Percentiles rank a stretch among this genome's conserved stretches.
phyloP scores from a whole-genome alignment of 176 grass and related monocot species.

The Musa itinerans region DNA sequence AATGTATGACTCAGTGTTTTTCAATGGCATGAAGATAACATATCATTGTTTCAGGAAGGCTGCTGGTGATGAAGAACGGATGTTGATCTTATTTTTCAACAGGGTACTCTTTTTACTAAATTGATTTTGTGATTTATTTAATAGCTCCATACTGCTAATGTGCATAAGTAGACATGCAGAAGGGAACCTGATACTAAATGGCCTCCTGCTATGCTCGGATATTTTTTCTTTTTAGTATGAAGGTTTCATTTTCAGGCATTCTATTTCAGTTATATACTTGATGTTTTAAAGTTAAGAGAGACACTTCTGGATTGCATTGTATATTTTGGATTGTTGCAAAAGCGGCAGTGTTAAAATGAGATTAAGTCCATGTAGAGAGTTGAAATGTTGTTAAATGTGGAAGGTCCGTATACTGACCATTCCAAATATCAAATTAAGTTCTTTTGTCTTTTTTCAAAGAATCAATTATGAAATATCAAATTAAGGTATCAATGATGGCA shows the following conservation, averaged over 20 bases:
- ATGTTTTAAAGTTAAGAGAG: background rate
- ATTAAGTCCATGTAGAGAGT: too few relatives aligned
- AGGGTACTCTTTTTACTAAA: conserved; percentile 37
- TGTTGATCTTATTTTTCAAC: conserved; percentile 85
- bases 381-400: too few relatives aligned
- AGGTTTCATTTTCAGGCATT: background rate
- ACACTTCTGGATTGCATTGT: background rate
- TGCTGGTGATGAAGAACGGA: conserved; percentile 74
- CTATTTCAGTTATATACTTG: background rate
- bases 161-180: background rate
- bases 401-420: too few relatives aligned
- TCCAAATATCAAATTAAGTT: too few relatives aligned
- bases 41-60: conserved; percentile 60
- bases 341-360: background rate
- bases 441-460: too few relatives aligned
- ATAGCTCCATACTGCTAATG: background rate
- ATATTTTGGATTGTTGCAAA: background rate
- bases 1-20: background rate
- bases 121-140: conserved; percentile 2
- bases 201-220: background rate
- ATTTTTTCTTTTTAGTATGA: background rate
- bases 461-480: too few relatives aligned
- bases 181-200: background rate
- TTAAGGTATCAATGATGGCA: too few relatives aligned
- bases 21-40: background rate